Evolutionary conservation across 2,329 filamentous ascomycete genomes (phyloP), one percentile per base, ranked within the genome.

Genomic region (Fusarium globosum): DNA sequence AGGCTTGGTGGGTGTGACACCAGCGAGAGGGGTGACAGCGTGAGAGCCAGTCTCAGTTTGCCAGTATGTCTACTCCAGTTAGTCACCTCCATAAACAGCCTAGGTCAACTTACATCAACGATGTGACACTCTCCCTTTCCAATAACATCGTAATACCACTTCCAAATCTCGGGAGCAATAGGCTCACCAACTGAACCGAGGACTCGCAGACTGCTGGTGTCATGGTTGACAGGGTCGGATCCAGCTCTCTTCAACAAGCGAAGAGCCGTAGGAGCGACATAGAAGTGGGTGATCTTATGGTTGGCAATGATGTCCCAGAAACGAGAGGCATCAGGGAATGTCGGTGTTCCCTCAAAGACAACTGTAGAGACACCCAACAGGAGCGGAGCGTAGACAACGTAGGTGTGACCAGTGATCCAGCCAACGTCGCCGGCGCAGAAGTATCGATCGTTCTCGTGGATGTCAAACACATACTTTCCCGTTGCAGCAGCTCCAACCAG

Each of bases 381-480:
- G 56, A 98, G 87, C 62, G 95, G 95, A 7, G 95, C 94, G 80
- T 98, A 98, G 23, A 98, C 94, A 55, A 97, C 95, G 77, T 98
- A 98, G 28, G 95, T 97, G 83, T 98, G 95, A 20, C 95, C 95
- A 26, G 95, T 98, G 81, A 98, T 97, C 95, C 95, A 98, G 72
- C 95, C 95, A 49, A 98, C 94, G 79, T 98, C 95, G 81, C 95
- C 95, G 81, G 94, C 95, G 77, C 95, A 98, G 88, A 97, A 97
- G 87, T 95, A 97, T 65, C 88, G 89, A 82, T 98, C 95, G 56
- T 91, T 89, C 73, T 94, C 91, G 80, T 98, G 95, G 70, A 98
- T 96, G 82, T 98, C 95, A 80, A 98, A 98, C 61, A 97, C 95
- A 82, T 98, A 97, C 84, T 98, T 98, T 81, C 94, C 95, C 8